Evolutionary conservation across 2,329 filamentous ascomycete genomes (phyloP).

Genomic region (Endothia cerciana): DNA sequence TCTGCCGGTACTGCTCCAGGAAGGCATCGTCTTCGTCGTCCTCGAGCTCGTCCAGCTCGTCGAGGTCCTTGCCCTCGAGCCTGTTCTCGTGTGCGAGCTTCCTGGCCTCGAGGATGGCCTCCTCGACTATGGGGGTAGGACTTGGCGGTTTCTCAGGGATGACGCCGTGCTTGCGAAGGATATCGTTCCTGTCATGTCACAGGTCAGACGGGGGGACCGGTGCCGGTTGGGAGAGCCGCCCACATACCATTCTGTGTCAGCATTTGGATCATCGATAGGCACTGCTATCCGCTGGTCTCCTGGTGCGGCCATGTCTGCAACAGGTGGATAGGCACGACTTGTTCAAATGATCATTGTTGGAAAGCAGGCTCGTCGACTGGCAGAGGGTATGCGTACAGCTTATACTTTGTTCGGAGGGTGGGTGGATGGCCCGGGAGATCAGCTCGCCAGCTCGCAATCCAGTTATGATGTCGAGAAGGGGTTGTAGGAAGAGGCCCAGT

Average conservation of each 20-base stretch:
- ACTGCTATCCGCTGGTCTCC: slow-evolving; percentile 71
- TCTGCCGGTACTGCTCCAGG: slow-evolving; percentile 83
- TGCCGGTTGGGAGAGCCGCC: slow-evolving; percentile 8
- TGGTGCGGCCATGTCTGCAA: slow-evolving; percentile 61
- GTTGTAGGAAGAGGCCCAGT: no score
- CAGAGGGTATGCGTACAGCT: no score
- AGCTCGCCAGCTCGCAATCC: no score
- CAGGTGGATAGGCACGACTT: neutral
- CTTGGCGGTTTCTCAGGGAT: slow-evolving; percentile 98
- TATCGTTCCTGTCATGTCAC: slow-evolving; percentile 78
- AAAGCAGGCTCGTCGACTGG: neutral
- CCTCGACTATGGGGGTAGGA: slow-evolving; percentile 93
- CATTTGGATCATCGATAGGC: slow-evolving; percentile 91
- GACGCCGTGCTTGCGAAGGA: slow-evolving; percentile 92
- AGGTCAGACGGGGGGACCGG: neutral
- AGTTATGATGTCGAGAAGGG: no score
- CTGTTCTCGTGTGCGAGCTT: slow-evolving; percentile 88
- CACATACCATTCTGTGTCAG: slow-evolving; percentile 90
- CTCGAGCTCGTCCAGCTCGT: slow-evolving; percentile 91
- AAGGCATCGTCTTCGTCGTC: slow-evolving; percentile 95
- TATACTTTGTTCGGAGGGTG: no score
- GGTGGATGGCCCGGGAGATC: no score
- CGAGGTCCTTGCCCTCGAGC: slow-evolving; percentile 90
- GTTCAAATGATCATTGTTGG: neutral
- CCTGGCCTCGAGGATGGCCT: slow-evolving; percentile 84